Evolutionary conservation across 2,329 filamentous ascomycete species (phyloP).

Genomic region (Colletotrichum echinochloae): DNA sequence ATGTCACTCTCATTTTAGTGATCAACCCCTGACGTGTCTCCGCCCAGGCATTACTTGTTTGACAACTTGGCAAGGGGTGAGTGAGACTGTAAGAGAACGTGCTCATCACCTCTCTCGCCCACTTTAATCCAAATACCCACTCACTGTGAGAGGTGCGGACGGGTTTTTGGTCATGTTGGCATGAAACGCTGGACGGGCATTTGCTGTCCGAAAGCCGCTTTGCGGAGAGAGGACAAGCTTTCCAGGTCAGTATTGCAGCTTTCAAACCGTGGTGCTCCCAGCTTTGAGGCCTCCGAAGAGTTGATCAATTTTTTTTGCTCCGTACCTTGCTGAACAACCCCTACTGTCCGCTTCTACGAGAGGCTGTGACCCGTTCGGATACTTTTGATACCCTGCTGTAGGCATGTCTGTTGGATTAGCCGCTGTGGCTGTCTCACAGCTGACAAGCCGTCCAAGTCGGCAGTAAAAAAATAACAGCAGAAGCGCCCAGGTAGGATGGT

Average conservation of each 20-base stretch:
- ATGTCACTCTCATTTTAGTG: constrained; percentile 30
- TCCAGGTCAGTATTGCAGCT: background rate
- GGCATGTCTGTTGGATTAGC: background rate
- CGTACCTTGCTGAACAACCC: background rate
- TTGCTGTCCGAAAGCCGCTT: background rate
- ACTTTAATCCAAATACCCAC: background rate
- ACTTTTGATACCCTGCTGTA: too few species aligned
- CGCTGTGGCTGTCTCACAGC: background rate
- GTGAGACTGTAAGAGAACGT: background rate
- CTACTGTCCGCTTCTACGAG: background rate
- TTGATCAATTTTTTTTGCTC: background rate
- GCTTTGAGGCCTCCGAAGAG: background rate
- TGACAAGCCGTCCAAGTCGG: background rate
- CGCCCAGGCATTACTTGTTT: constrained; percentile 1
- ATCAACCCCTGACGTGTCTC: constrained; percentile 15
- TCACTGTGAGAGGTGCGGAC: background rate
- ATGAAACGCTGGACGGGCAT: background rate
- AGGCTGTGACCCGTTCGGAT: too few species aligned
- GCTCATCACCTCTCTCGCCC: background rate
- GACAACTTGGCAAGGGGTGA: constrained; percentile 7
- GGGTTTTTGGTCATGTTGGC: constrained; percentile 13
- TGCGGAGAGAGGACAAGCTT: too few species aligned
- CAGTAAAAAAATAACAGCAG: background rate
- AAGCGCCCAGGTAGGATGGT: background rate
- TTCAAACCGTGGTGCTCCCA: background rate